A percentile compares a stretch with the other conserved stretches of the same genome.
phyloP scores from a whole-genome alignment of 495 filamentous ascomycete species.

The Cercophora sp. region DNA sequence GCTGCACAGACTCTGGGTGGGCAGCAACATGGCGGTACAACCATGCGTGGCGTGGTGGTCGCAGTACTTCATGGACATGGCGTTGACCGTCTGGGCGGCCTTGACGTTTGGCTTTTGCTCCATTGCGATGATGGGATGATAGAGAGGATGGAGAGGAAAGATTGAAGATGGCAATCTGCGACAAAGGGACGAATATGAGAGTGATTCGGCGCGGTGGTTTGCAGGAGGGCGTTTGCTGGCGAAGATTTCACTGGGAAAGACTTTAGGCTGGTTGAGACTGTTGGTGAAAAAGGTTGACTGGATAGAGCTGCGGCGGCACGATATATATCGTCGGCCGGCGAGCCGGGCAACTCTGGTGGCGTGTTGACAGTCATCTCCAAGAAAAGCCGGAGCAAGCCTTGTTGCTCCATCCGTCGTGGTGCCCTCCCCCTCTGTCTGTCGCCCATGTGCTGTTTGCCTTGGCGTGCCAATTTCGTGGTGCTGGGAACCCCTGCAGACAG shows the following conservation, averaged over 20 bases:
- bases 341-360: not conserved
- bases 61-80: slow-evolving; percentile 12
- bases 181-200: too few relatives aligned
- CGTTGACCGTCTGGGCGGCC: not conserved
- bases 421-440: not conserved
- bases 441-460: slow-evolving; percentile 2
- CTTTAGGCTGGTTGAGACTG: not conserved
- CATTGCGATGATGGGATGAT: not conserved
- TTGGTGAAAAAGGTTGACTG: not conserved
- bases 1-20: not conserved
- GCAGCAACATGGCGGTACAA: not conserved
- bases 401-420: not conserved
- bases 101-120: not conserved
- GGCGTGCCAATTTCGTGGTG: not conserved
- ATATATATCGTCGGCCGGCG: slow-evolving; percentile 1
- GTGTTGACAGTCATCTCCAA: not conserved
- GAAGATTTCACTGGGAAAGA: not conserved
- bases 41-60: slow-evolving; percentile 1
- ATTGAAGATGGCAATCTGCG: too few relatives aligned
- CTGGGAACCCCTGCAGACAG: not conserved
- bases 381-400: not conserved
- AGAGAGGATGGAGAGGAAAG: not conserved
- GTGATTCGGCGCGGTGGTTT: too few relatives aligned
- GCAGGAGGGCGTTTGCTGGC: too few relatives aligned
- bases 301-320: not conserved